These are phyloP conservation scores for Populus simonii DNA, from an alignment of 345 rosid species.

Conservation along the genomic window DNA sequence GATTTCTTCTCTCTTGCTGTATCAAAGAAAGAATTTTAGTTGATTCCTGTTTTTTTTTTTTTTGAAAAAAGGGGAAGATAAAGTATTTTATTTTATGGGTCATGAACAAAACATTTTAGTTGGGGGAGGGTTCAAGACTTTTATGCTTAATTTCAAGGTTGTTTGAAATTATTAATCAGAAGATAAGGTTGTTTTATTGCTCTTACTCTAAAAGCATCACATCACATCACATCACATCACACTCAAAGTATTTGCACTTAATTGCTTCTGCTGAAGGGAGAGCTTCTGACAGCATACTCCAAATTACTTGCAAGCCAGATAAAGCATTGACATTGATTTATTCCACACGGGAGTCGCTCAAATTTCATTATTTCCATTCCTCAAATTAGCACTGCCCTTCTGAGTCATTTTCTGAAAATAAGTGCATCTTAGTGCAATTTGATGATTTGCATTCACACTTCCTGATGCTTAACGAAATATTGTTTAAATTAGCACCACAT, in stretches of 20 bases:
- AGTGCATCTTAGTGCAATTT: neutral
- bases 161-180: neutral
- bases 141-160: neutral
- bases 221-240: neutral
- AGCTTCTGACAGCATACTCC: neutral
- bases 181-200: neutral
- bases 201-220: neutral
- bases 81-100: neutral
- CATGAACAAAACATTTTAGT: neutral
- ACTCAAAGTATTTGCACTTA: neutral
- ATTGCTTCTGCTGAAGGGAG: neutral
- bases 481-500: neutral
- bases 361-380: neutral
- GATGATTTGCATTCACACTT: neutral
- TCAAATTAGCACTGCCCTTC: neutral
- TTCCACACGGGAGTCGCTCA: neutral
- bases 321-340: neutral
- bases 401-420: neutral
- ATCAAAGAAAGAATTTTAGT: too few species aligned
- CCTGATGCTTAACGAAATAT: neutral
- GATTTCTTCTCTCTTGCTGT: neutral
- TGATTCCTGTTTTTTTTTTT: too few species aligned
- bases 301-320: neutral
- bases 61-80: too few species aligned
- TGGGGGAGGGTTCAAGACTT: neutral